phyloP scores from a whole-genome alignment of 306 rosid species.

The Citrullus colocynthis region DNA sequence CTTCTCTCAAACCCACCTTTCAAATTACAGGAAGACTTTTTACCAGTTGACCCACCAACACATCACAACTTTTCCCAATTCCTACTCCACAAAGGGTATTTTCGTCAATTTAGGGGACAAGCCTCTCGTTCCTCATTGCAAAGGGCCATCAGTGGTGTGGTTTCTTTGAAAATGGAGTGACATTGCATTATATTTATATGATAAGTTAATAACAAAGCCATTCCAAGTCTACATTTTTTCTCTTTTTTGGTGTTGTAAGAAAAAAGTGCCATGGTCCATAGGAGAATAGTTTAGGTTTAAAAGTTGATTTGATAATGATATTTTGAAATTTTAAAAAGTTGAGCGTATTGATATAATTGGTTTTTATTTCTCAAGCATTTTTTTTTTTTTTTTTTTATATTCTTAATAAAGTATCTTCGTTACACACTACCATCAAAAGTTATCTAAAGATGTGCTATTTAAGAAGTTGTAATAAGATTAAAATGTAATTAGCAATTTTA shows the following conservation, averaged over 20 bases:
- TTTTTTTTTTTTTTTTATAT: background rate
- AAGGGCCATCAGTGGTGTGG: conserved; percentile 4
- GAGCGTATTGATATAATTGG: background rate
- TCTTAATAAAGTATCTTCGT: background rate
- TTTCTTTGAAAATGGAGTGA: conserved; percentile 1
- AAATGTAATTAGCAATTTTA: background rate
- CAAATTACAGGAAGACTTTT: conserved; percentile 5
- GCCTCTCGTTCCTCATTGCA: background rate
- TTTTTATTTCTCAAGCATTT: background rate
- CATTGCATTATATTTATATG: conserved; percentile 3
- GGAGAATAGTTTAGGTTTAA: background rate
- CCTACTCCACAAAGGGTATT: conserved; percentile 9
- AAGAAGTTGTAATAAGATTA: too few relatives aligned
- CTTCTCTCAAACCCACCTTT: background rate
- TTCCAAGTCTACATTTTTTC: background rate
- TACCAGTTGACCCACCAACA: conserved; percentile 6
- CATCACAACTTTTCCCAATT: conserved; percentile 4
- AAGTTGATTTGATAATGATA: background rate
- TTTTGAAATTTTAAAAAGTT: background rate
- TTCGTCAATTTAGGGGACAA: background rate
- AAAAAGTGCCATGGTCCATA: background rate
- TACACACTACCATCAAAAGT: background rate
- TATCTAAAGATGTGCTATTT: background rate
- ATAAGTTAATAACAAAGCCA: conserved; percentile 6
- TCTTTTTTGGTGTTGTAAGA: background rate